phyloP scores from a whole-genome alignment of 257 asterid species.

The Solanum dulcamara region DNA sequence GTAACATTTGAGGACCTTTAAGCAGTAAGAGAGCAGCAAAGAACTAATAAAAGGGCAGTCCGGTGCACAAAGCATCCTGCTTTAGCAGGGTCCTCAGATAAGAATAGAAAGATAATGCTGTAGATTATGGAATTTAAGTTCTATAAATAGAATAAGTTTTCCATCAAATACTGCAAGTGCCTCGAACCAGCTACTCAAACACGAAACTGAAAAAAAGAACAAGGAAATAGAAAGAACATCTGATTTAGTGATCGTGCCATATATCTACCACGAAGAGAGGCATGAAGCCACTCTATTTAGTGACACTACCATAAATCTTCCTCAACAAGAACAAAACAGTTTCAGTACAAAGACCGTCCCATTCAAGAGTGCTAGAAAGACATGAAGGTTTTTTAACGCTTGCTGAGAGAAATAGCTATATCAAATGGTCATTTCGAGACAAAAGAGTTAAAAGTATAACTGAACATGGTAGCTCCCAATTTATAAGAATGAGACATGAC shows the following conservation, averaged over 20 bases:
- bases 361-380: no score
- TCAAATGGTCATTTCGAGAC: background rate
- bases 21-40: background rate
- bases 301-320: background rate
- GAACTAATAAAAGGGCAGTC: background rate
- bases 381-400: background rate
- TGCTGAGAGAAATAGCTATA: background rate
- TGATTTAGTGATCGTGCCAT: background rate
- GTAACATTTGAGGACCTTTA: conserved; percentile 33
- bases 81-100: background rate
- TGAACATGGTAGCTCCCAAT: background rate
- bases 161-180: background rate
- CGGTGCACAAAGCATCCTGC: background rate
- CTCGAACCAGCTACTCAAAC: background rate
- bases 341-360: background rate
- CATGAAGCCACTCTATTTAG: background rate
- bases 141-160: background rate
- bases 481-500: background rate
- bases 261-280: background rate
- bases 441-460: background rate
- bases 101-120: background rate
- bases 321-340: background rate
- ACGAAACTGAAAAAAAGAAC: background rate
- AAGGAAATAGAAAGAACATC: background rate
- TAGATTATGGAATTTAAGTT: background rate